Evolutionary conservation across 306 rosid genomes (phyloP).

Genomic region (Citrullus mucosospermus): DNA sequence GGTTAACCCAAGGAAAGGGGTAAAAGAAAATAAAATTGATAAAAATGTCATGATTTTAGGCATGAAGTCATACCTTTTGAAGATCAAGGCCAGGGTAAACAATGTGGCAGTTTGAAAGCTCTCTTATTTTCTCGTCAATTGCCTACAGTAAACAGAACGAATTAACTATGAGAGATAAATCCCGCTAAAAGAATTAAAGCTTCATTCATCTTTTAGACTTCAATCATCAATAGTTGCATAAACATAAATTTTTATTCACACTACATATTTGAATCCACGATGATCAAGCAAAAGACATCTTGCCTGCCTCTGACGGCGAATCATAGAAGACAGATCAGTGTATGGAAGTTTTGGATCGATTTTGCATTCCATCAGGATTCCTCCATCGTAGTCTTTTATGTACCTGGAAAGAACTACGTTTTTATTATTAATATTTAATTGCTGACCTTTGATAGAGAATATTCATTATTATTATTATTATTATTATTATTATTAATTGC

Average conservation of each 20-base stretch:
- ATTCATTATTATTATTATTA: too few species aligned
- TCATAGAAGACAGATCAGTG: slow-evolving; percentile 86
- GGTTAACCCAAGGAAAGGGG: not conserved
- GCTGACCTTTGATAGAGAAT: not conserved
- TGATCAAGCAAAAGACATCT: not conserved
- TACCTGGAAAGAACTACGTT: slow-evolving; percentile 35
- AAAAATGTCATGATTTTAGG: not conserved
- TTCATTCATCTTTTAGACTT: not conserved
- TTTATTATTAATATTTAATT: too few species aligned
- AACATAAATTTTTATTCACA: not conserved
- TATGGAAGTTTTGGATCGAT: slow-evolving; percentile 90
- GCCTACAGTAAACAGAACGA: slow-evolving; percentile 43
- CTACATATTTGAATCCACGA: not conserved
- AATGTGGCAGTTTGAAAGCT: slow-evolving; percentile 90
- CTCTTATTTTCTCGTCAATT: slow-evolving; percentile 90
- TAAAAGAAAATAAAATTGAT: not conserved
- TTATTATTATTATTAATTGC: too few species aligned
- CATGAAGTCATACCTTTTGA: slow-evolving; percentile 49
- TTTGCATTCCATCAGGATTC: slow-evolving; percentile 94
- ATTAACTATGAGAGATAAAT: not conserved
- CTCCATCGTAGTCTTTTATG: slow-evolving; percentile 98
- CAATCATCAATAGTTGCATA: not conserved
- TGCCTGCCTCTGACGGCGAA: slow-evolving; percentile 92
- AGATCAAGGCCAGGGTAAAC: slow-evolving; percentile 73
- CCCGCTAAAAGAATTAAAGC: not conserved